Percentiles rank a stretch among this genome's conserved stretches.
These are phyloP conservation scores for Candida orba DNA, from an alignment of 805 yeast genomes.

Conservation along the genomic window DNA sequence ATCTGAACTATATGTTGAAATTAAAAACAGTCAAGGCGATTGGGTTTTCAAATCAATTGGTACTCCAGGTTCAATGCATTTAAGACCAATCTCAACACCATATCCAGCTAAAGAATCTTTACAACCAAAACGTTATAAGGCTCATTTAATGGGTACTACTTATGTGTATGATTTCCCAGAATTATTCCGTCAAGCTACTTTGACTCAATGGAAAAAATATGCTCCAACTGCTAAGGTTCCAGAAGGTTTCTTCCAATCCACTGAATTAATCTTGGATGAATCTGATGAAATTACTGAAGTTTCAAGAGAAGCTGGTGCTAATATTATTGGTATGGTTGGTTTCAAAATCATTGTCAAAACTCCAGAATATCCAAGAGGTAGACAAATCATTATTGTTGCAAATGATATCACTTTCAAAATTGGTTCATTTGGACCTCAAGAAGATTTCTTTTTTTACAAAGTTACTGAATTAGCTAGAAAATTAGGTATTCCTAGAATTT, in stretches of 20 bases:
- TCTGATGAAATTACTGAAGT: slow-evolving; percentile 75
- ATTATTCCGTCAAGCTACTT: slow-evolving; percentile 86
- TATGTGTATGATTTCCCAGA: slow-evolving; percentile 99
- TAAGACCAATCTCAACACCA: slow-evolving; percentile 92
- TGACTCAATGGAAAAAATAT: slow-evolving; percentile 74
- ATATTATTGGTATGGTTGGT: slow-evolving; percentile 95
- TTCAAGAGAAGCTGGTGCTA: slow-evolving; percentile 93
- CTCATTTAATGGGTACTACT: slow-evolving; percentile 97
- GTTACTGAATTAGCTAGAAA: slow-evolving; percentile 89
- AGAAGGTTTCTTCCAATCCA: slow-evolving; percentile 68
- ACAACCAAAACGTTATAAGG: slow-evolving; percentile 98
- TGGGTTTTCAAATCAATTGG: slow-evolving; percentile 97
- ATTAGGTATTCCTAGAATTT: slow-evolving; percentile 90
- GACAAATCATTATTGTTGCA: slow-evolving; percentile 88
- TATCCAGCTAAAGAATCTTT: slow-evolving; percentile 97
- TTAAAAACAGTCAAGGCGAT: slow-evolving; percentile 85
- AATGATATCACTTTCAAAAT: slow-evolving; percentile 96
- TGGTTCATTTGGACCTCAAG: slow-evolving; percentile 98
- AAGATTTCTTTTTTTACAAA: slow-evolving; percentile 84
- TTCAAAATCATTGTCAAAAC: slow-evolving; percentile 87
- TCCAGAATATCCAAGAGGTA: slow-evolving; percentile 95
- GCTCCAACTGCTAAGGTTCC: slow-evolving; percentile 53
- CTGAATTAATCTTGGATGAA: slow-evolving; percentile 83
- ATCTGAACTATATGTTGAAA: slow-evolving; percentile 91
- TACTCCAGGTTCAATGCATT: slow-evolving; percentile 93